Conservation (phyloP, 331 rosid species). For the Dryas integrifolia region DNA sequence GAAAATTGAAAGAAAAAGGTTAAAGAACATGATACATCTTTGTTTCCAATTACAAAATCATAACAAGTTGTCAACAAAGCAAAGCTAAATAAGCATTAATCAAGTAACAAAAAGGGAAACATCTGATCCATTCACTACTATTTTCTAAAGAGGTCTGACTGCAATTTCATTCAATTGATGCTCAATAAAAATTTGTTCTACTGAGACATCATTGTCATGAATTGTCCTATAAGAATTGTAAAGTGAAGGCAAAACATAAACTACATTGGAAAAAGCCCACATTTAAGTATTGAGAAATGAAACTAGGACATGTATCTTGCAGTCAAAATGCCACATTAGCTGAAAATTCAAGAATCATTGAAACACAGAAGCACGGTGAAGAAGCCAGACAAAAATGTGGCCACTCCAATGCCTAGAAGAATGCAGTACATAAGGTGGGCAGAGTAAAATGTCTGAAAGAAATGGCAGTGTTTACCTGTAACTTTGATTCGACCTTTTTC, state of each 20-base stretch:
- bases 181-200: neutral
- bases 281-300: too few relatives aligned
- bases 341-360: too few relatives aligned
- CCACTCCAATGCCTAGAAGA: neutral
- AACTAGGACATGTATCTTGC: neutral
- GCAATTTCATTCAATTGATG: neutral
- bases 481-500: constrained; percentile 34
- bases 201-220: neutral
- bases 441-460: neutral
- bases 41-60: neutral
- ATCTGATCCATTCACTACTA: too few relatives aligned
- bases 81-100: neutral
- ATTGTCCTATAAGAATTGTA: too few relatives aligned
- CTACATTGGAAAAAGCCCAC: too few relatives aligned
- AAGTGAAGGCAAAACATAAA: too few relatives aligned
- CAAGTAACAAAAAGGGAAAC: neutral
- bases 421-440: neutral
- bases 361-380: neutral
- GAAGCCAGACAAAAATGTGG: too few relatives aligned
- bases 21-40: too few relatives aligned
- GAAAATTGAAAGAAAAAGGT: constrained; percentile 1
- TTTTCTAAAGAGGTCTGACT: too few relatives aligned
- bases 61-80: neutral
- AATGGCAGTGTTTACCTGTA: constrained; percentile 24
- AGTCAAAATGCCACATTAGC: neutral